Conservation (phyloP, 1,284 basidiomycete genomes). For the Pseudozyma pruni region DNA sequence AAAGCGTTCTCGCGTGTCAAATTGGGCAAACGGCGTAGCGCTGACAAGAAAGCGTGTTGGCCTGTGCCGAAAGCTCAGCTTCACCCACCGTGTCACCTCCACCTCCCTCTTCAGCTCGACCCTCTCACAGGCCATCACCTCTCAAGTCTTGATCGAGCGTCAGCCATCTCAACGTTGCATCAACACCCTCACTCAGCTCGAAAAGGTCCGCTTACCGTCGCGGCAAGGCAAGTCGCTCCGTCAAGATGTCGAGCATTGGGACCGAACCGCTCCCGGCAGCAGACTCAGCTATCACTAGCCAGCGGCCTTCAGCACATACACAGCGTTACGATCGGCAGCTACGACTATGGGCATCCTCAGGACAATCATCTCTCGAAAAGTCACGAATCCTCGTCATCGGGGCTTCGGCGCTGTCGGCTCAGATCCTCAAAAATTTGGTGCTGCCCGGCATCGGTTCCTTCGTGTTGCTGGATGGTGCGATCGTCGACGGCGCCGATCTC, state of each 20-base stretch:
- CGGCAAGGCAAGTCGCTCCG: background rate
- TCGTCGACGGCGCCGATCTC: constrained; percentile 79
- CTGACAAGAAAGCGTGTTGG: background rate
- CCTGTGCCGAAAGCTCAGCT: constrained; percentile 7
- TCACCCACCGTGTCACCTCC: constrained; percentile 3
- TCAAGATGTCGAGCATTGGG: constrained; percentile 40
- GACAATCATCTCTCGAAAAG: constrained; percentile 89
- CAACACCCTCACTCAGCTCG: background rate
- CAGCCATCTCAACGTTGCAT: too few relatives aligned
- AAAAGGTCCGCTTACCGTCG: background rate
- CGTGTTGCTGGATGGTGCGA: constrained; percentile 80
- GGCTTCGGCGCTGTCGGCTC: constrained; percentile 81
- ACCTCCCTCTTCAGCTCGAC: constrained; percentile 2
- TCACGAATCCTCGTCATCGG: constrained; percentile 84
- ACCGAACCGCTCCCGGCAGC: constrained; percentile 28
- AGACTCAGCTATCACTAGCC: constrained; percentile 30
- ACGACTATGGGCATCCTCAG: constrained; percentile 93
- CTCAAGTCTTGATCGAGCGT: too few relatives aligned
- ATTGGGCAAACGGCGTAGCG: too few relatives aligned
- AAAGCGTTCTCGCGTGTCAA: background rate
- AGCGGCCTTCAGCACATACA: constrained; percentile 58
- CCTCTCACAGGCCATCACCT: too few relatives aligned
- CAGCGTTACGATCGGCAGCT: constrained; percentile 67
- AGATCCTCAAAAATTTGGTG: constrained; percentile 92
- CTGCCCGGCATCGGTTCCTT: constrained; percentile 92